Evolutionary conservation across 495 filamentous ascomycete species (phyloP).

Genomic region (Tuber calosporum): DNA sequence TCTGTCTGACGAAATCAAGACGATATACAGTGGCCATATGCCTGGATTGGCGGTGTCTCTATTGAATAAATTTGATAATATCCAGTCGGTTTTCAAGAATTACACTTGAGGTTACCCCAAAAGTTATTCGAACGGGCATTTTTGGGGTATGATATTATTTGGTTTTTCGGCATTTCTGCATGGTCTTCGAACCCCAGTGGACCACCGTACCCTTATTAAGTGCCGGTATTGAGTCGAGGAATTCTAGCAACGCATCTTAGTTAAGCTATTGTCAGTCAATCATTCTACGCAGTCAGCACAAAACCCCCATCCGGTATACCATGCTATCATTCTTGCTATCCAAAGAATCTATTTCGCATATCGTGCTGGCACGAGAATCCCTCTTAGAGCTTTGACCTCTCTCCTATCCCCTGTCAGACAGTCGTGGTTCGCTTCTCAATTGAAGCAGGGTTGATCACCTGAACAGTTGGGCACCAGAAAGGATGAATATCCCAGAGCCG

Average conservation of each 20-base stretch:
- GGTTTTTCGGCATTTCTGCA: neutral
- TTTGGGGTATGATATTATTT: neutral
- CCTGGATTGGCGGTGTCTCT: too few species aligned
- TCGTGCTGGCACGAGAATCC: conserved; percentile 1
- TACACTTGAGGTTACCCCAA: neutral
- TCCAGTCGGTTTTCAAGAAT: too few species aligned
- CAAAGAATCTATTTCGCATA: neutral
- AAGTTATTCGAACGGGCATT: neutral
- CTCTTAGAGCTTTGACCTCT: conserved; percentile 36
- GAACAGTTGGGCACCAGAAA: conserved; percentile 28
- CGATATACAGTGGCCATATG: neutral
- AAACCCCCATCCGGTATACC: neutral
- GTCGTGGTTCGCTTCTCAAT: conserved; percentile 34
- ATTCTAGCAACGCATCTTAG: neutral
- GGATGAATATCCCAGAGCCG: conserved; percentile 17
- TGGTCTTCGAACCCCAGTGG: neutral
- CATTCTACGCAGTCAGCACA: neutral
- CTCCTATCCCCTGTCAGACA: conserved; percentile 36
- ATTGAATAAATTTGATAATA: too few species aligned
- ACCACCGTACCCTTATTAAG: too few species aligned
- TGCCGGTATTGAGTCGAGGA: neutral
- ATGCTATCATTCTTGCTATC: neutral
- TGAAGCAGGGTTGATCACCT: conserved; percentile 38
- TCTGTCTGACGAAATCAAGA: neutral
- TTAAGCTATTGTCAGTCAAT: neutral